Base-by-base conservation (phyloP, 108 stramenopile genomes). In the Pseudonitzschia pungens region DNA sequence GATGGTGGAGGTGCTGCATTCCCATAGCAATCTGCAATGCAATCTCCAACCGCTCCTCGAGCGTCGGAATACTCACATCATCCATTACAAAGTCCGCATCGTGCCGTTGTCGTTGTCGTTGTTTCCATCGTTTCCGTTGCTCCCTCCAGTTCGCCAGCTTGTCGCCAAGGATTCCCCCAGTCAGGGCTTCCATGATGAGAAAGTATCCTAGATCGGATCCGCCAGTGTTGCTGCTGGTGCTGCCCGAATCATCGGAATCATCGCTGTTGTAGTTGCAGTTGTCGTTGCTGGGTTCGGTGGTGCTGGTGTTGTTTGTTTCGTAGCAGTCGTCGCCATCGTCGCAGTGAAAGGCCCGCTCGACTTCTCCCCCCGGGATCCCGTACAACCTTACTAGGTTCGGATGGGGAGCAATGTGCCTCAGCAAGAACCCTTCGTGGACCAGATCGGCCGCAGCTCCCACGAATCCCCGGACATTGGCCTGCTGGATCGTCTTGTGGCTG, bases 121-220 rank as follows among this genome's bases (percentile, higher is more conserved):
- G 57, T 4, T 31, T n/a, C n/a, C n/a, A n/a, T n/a, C n/a, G n/a
- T n/a, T n/a, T n/a, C n/a, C n/a, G 50, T 10, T 51, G 50, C n/a
- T 51, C n/a, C 28, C 64, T 41, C 78, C 78, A 79, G 16, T 27
- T 11, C 16, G 64, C 42, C 10, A 89, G 80, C 50, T 84, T 57
- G 12, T 73, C 54, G 44, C 26, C 65, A 14, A 89, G 70, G 4
- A 78, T 82, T 12, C 73, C 77, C 48, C 54, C 64, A 0, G 18
- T 41, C 11, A 89, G 80, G 5, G 75, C 82, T 59, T 89, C 88
- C 54, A 89, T 53, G 20, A 89, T 80, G 41, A 89, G 58, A 60
- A 87, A 89, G 71, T 84, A 89, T 15, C 80, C 80, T 14, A 58
- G 29, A 26, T 58, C 50, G 7, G 50, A 51, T 10, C 50, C 50